These are phyloP conservation scores for Delitschia confertaspora DNA, from an alignment of 495 filamentous ascomycete genomes.

Conservation along the genomic window DNA sequence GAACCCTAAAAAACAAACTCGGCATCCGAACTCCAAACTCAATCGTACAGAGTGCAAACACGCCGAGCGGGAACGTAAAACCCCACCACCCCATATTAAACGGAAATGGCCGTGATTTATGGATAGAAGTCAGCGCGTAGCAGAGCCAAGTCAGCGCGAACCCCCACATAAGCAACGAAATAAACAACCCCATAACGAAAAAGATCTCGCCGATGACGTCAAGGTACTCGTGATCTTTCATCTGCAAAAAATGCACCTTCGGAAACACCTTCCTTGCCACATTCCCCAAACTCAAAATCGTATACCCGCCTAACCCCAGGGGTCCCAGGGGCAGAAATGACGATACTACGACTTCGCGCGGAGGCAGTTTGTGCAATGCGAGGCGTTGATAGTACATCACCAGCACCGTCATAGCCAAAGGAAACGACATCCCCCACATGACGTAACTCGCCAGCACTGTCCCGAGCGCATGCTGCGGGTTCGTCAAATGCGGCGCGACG, in stretches of 20 bases:
- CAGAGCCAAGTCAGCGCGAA: slow-evolving; percentile 55
- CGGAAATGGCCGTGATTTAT: slow-evolving; percentile 27
- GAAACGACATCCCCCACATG: slow-evolving; percentile 52
- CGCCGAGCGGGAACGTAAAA: slow-evolving; percentile 36
- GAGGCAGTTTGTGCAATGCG: slow-evolving; percentile 50
- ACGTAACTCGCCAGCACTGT: slow-evolving; percentile 50
- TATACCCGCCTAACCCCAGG: slow-evolving; percentile 52
- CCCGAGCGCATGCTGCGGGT: slow-evolving; percentile 47
- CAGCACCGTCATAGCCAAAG: slow-evolving; percentile 48
- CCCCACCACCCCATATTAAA: slow-evolving; percentile 39
- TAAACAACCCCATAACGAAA: slow-evolving; percentile 47
- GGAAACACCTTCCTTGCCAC: slow-evolving; percentile 45
- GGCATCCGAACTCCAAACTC: slow-evolving; percentile 33
- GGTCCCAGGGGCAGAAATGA: slow-evolving; percentile 57
- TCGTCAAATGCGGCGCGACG: slow-evolving; percentile 46
- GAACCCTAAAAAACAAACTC: slow-evolving; percentile 32
- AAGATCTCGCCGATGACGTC: slow-evolving; percentile 42
- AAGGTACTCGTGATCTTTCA: no score
- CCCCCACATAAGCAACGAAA: slow-evolving; percentile 51
- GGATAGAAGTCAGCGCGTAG: slow-evolving; percentile 43
- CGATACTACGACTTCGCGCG: slow-evolving; percentile 52
- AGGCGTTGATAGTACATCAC: slow-evolving; percentile 57
- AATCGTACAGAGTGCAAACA: slow-evolving; percentile 32
- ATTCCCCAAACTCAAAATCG: slow-evolving; percentile 49
- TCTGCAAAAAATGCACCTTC: slow-evolving; percentile 40